A percentile compares a stretch with the other conserved stretches of the same genome.
phyloP scores from a whole-genome alignment of 169 alveolate genomes.

The Nephromyces sp. region DNA sequence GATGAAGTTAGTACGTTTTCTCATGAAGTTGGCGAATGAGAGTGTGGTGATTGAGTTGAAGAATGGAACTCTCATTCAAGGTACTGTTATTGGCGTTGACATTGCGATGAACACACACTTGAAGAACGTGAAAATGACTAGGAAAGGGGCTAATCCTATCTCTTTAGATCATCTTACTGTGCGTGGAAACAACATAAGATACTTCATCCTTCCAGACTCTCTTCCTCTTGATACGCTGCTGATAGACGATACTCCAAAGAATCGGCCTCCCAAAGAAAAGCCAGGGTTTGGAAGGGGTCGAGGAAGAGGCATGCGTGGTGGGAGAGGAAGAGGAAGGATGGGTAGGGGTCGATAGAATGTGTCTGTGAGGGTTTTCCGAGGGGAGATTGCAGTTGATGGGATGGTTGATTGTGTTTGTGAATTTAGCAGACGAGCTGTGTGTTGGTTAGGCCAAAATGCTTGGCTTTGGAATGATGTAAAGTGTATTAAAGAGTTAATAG shows the following conservation, averaged over 20 bases:
- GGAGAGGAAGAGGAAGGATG: neutral
- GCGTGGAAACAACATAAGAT: conserved; percentile 86
- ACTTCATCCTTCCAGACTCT: conserved; percentile 88
- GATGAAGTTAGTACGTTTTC: conserved; percentile 93
- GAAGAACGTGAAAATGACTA: conserved; percentile 89
- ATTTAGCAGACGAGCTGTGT: too few relatives aligned
- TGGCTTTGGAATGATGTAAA: too few relatives aligned
- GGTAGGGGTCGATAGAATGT: too few relatives aligned
- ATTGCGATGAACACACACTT: conserved; percentile 96
- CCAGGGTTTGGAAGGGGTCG: conserved; percentile 12
- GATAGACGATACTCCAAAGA: conserved; percentile 90
- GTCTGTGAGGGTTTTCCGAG: too few relatives aligned
- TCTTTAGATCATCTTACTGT: conserved; percentile 82
- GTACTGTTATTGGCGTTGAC: conserved; percentile 91
- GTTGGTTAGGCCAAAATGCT: too few relatives aligned
- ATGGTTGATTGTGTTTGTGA: too few relatives aligned
- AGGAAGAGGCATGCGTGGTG: conserved; percentile 5
- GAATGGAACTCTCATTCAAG: conserved; percentile 90
- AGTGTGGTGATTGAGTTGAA: conserved; percentile 92
- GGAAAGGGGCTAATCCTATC: conserved; percentile 82
- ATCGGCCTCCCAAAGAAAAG: conserved; percentile 40
- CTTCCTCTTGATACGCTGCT: conserved; percentile 86
- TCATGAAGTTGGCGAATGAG: conserved; percentile 90
- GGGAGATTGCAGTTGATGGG: too few relatives aligned
- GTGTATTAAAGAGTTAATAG: too few relatives aligned